Conservation (phyloP, 176 grass and related monocot species). For the Oryza meridionalis region DNA sequence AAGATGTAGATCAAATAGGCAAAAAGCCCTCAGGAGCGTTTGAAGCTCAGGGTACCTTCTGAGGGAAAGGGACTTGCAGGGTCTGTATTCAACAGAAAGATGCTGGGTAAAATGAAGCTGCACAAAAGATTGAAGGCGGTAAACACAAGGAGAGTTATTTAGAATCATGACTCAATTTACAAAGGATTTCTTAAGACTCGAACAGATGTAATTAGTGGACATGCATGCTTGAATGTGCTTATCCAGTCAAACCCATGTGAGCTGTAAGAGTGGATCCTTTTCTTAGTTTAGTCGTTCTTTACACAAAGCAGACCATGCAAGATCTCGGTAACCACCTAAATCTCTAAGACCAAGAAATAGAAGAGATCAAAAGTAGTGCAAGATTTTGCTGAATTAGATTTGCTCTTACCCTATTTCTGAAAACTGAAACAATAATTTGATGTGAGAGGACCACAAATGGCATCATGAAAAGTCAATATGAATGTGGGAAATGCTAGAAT, state of each 20-base stretch:
- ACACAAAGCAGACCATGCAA: neutral
- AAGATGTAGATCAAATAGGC: constrained; percentile 10
- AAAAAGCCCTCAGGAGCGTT: neutral
- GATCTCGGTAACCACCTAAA: neutral
- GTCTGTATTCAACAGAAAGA: constrained; percentile 58
- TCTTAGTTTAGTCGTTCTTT: neutral
- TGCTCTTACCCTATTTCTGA: neutral
- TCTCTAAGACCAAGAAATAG: constrained; percentile 7
- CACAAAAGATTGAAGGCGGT: neutral
- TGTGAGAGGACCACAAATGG: neutral
- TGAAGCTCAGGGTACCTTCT: constrained; percentile 50
- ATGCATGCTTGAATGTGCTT: neutral
- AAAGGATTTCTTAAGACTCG: neutral
- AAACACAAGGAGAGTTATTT: neutral
- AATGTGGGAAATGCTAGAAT: too few relatives aligned
- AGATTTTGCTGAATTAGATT: neutral
- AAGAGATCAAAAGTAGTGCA: constrained; percentile 25
- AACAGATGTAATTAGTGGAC: neutral
- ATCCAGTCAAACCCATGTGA: neutral
- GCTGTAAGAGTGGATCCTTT: neutral
- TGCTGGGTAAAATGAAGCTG: constrained; percentile 87
- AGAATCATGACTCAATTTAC: neutral
- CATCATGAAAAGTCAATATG: neutral
- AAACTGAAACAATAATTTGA: neutral
- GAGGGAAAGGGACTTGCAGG: constrained; percentile 51